phyloP scores from a whole-genome alignment of 208 protist species.

The Leishmania turanica region DNA sequence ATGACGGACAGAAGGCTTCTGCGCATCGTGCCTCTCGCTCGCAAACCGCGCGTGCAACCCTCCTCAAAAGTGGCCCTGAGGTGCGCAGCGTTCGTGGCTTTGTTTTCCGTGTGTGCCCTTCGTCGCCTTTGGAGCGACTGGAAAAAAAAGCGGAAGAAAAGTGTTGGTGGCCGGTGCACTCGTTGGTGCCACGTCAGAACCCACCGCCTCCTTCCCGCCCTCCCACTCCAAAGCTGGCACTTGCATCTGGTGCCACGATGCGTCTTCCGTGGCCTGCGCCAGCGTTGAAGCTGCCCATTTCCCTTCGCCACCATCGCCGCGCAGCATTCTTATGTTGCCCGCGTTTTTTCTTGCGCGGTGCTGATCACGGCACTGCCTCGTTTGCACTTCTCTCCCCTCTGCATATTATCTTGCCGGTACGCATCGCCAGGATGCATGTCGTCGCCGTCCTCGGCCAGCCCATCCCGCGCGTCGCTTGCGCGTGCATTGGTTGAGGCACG shows the following conservation, averaged over 20 bases:
- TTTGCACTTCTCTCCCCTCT: neutral
- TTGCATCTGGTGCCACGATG: neutral
- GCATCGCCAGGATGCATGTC: conserved; percentile 16
- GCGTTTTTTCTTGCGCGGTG: conserved; percentile 3
- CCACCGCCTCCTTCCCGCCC: neutral
- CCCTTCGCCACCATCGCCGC: neutral
- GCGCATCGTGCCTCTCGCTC: neutral
- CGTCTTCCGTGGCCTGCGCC: neutral
- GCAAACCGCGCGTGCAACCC: neutral
- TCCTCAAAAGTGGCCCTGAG: neutral
- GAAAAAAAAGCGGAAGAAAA: neutral
- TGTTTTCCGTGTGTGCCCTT: neutral
- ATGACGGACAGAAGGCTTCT: neutral
- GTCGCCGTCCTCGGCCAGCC: conserved; percentile 4
- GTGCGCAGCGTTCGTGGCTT: neutral
- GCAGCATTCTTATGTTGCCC: neutral
- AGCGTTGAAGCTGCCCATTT: neutral
- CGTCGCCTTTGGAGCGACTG: neutral
- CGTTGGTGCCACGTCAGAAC: neutral
- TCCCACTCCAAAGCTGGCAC: neutral
- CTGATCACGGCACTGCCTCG: too few species aligned
- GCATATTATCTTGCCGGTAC: neutral
- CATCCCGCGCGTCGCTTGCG: conserved; percentile 16
- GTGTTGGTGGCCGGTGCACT: neutral
- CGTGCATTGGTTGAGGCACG: conserved; percentile 13